Evolutionary conservation across 2,329 filamentous ascomycete genomes (phyloP).

Genomic region (Waltergamsia citrina): DNA sequence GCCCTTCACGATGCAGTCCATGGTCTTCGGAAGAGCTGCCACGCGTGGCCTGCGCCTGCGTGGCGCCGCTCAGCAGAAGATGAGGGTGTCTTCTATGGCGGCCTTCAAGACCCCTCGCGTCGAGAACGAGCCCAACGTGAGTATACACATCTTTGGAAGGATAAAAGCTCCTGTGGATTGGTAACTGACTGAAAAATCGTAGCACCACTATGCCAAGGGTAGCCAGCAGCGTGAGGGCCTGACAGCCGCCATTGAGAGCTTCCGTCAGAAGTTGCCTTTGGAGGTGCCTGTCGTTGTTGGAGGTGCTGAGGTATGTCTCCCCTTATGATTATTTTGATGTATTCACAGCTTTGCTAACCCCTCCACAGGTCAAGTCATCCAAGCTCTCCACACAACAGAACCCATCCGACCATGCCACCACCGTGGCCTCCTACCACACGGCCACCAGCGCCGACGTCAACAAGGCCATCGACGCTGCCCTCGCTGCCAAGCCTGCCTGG

Average conservation of each 20-base stretch:
- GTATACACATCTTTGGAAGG: slow-evolving; percentile 22
- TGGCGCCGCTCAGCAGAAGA: slow-evolving; percentile 16
- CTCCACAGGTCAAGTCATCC: slow-evolving; percentile 53
- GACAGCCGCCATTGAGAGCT: slow-evolving; percentile 58
- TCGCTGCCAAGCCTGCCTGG: slow-evolving; percentile 82
- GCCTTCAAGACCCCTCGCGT: slow-evolving; percentile 82
- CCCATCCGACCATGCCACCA: slow-evolving; percentile 68
- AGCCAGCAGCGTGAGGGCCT: slow-evolving; percentile 72
- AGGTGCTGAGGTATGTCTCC: slow-evolving; percentile 59
- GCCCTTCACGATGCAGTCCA: slow-evolving; percentile 20
- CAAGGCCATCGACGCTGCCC: slow-evolving; percentile 71
- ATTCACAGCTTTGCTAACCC: slow-evolving; percentile 1
- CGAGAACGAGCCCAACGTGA: slow-evolving; percentile 90
- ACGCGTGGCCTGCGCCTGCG: slow-evolving; percentile 16
- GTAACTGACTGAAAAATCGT: slow-evolving; percentile 4
- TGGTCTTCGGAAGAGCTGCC: slow-evolving; percentile 21
- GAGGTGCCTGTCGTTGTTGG: slow-evolving; percentile 77
- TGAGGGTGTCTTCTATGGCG: slow-evolving; percentile 52
- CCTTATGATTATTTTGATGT: not conserved
- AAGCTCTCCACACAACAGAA: slow-evolving; percentile 64
- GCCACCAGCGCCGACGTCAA: slow-evolving; percentile 69
- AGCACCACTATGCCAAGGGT: slow-evolving; percentile 86
- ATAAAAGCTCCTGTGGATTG: not conserved
- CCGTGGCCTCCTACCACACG: slow-evolving; percentile 76
- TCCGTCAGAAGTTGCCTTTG: slow-evolving; percentile 61